Evolutionary conservation across 2,329 filamentous ascomycete species (phyloP).

Genomic region (Paramyrothecium sp.): DNA sequence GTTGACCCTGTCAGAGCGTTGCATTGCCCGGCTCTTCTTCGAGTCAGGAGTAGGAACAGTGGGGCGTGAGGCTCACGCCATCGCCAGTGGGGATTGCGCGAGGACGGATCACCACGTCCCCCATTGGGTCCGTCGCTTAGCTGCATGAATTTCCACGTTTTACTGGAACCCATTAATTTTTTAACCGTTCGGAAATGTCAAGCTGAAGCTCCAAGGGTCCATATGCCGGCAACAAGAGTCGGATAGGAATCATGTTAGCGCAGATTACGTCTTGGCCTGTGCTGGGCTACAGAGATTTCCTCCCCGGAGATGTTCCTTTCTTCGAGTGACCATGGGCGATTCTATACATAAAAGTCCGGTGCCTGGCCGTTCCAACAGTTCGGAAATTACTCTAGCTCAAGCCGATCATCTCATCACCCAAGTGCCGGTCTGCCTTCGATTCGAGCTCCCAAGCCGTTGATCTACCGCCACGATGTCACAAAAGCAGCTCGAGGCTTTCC

Average conservation of each 20-base stretch:
- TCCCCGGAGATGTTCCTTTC: too few relatives aligned
- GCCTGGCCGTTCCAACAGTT: not conserved
- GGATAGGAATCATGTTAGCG: not conserved
- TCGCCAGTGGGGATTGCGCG: not conserved
- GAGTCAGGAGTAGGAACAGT: not conserved
- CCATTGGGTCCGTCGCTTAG: not conserved
- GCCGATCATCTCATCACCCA: constrained; percentile 5
- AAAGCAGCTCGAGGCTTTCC: constrained; percentile 2
- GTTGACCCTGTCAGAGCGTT: too few relatives aligned
- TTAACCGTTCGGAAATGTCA: not conserved
- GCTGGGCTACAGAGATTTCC: not conserved
- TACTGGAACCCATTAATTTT: not conserved
- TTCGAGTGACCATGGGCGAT: too few relatives aligned
- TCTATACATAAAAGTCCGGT: too few relatives aligned
- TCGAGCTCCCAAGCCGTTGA: not conserved
- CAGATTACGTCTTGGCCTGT: not conserved
- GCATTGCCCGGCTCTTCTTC: not conserved
- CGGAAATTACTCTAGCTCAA: not conserved
- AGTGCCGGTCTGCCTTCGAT: not conserved
- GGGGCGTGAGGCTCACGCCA: not conserved
- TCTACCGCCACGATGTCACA: not conserved
- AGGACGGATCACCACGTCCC: not conserved
- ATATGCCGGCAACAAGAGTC: not conserved
- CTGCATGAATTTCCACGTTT: not conserved
- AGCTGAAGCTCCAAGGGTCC: not conserved